Base-by-base conservation (phyloP, 2,329 filamentous ascomycete species). In the Neonectria magnoliae region DNA sequence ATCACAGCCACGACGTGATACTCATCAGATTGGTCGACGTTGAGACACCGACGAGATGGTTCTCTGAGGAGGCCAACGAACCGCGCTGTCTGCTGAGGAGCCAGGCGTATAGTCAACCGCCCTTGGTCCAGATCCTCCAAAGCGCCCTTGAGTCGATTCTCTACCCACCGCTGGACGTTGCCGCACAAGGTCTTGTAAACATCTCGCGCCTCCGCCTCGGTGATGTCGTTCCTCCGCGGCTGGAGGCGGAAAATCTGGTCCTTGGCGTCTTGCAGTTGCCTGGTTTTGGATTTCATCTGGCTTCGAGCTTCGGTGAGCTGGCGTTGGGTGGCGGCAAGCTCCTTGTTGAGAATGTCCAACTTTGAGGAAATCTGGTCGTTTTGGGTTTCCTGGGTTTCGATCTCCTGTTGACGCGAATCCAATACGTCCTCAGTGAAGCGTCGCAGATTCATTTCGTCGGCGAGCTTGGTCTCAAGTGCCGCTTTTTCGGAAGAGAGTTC, bases 131-230 rank as follows among this genome's bases (percentile, higher is more conserved):
- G 52, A 33, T 78, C 75, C 42, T 80, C 78, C 52, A 80, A 57
- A 10, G 73, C 71, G 27, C 68, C 66, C 7, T 68, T 71, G 44
- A 79, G 70, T 27, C 76, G 75, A 52, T 77, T 76, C 57, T 79
- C 76, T 33, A 79, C 78, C 78, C 78, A 80, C 58, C 78, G 69
- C 58, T 78, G 76, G 10, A 80, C 73, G 33, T 74, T 78, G 25
- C 73, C 71, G 62, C 76, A 75, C 33, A 80, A 65, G 16, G 56
- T 67, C 61, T 75, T 75, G 67, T 80, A 80, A 10, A 69, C 70
- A 29, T 79, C 77, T 33, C 70, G 72, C 2, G 78, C 78, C 53
- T 80, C 78, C 1, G 74, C 62, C 51, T 80, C 78, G 6, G 76
- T 79, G 27, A 80, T 75, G 33, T 80, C 77, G 62, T 73, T 76